These are phyloP conservation scores for Talaromyces sp. DNA, from an alignment of 2,329 filamentous ascomycete genomes.

Conservation along the genomic window DNA sequence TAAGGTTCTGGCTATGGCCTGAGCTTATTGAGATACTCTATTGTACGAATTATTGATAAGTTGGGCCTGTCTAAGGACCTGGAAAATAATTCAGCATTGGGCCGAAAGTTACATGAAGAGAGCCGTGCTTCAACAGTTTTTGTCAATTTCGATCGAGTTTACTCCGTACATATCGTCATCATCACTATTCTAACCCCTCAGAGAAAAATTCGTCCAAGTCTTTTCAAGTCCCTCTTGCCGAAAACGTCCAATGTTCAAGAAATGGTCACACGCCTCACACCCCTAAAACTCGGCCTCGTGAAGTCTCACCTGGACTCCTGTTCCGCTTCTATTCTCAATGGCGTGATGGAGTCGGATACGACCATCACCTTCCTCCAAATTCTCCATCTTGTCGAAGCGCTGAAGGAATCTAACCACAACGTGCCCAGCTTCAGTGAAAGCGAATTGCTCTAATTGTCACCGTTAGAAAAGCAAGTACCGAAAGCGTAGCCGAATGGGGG, in stretches of 20 bases:
- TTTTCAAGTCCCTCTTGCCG: neutral
- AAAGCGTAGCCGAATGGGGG: neutral
- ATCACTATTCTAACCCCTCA: neutral
- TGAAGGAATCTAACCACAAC: conserved; percentile 10
- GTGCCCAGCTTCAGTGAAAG: conserved; percentile 11
- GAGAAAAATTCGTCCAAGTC: neutral
- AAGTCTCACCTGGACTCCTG: conserved; percentile 10
- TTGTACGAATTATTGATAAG: neutral
- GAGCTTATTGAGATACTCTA: neutral
- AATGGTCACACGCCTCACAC: neutral
- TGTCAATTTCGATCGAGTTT: neutral
- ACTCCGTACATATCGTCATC: neutral
- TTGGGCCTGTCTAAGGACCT: too few species aligned
- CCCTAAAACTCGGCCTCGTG: conserved; percentile 5
- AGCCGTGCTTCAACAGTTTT: neutral
- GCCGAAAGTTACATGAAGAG: neutral
- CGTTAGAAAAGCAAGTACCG: neutral
- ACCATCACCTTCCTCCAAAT: conserved; percentile 11
- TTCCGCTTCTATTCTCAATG: conserved; percentile 12
- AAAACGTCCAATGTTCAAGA: neutral
- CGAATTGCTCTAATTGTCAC: conserved; percentile 7
- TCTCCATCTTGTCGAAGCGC: conserved; percentile 12
- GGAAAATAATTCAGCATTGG: neutral
- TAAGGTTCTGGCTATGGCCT: neutral
- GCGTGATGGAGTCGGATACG: conserved; percentile 13